These are phyloP conservation scores for Magnolia officinalis DNA, from an alignment of 164 flowering plant species.

Conservation along the genomic window DNA sequence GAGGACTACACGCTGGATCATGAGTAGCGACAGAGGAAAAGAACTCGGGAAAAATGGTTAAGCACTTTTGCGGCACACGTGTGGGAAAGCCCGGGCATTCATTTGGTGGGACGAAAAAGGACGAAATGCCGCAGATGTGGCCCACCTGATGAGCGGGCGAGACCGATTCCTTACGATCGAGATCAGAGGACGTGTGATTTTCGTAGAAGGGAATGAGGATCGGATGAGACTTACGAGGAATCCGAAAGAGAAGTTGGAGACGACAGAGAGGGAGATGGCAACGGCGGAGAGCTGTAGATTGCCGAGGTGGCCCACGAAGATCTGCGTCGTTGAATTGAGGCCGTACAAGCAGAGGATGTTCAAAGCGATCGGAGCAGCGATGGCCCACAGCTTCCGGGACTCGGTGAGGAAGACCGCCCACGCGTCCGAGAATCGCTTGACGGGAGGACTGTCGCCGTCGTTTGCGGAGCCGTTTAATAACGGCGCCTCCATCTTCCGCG, in stretches of 20 bases:
- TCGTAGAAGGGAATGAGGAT: background rate
- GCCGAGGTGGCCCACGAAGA: conserved; percentile 87
- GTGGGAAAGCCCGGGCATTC: too few species aligned
- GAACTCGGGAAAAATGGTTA: too few species aligned
- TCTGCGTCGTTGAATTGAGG: conserved; percentile 61
- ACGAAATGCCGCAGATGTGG: too few species aligned
- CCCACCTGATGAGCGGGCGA: too few species aligned
- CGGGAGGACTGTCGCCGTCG: conserved; percentile 42
- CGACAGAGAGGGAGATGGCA: conserved; percentile 64
- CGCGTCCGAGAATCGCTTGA: conserved; percentile 28
- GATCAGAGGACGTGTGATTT: background rate
- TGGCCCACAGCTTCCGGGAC: conserved; percentile 58
- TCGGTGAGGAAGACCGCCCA: conserved; percentile 36
- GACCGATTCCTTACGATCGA: background rate
- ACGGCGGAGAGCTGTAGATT: conserved; percentile 71
- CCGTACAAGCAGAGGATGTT: conserved; percentile 76
- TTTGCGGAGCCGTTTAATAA: conserved; percentile 1
- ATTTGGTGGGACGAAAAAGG: too few species aligned
- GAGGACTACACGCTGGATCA: too few species aligned
- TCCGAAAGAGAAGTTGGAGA: conserved; percentile 72
- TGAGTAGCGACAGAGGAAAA: too few species aligned
- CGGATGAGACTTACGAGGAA: conserved; percentile 47
- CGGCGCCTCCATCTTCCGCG: conserved; percentile 20
- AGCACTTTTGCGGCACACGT: too few species aligned
- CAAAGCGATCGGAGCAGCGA: conserved; percentile 76